Conservation (phyloP, 2,329 filamentous ascomycete genomes). For the Cercospora berteroae region DNA sequence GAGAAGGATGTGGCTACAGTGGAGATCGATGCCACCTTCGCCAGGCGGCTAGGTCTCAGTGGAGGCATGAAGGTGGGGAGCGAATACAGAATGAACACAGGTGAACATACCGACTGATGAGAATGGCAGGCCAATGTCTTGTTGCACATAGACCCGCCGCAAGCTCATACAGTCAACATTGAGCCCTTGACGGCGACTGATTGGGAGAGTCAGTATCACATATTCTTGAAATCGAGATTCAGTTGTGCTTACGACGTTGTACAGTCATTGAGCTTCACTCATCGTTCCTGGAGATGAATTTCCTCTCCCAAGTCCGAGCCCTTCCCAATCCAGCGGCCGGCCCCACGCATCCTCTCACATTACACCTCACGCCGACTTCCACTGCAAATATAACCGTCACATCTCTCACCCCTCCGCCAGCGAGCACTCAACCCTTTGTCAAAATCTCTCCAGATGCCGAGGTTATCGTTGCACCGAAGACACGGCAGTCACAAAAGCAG, state of each 20-base stretch:
- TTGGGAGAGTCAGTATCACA: conserved; percentile 70
- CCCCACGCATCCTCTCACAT: conserved; percentile 73
- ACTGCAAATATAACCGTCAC: conserved; percentile 88
- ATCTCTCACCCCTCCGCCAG: conserved; percentile 72
- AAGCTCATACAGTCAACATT: conserved; percentile 93
- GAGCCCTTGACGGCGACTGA: conserved; percentile 93
- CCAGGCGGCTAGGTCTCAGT: conserved; percentile 68
- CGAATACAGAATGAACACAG: conserved; percentile 39
- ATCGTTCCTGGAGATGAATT: conserved; percentile 89
- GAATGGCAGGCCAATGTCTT: conserved; percentile 55
- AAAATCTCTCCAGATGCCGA: conserved; percentile 94
- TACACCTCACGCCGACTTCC: conserved; percentile 92
- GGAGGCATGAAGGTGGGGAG: conserved; percentile 79
- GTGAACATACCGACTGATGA: conserved; percentile 40
- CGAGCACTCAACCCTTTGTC: conserved; percentile 71
- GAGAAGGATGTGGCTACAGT: conserved; percentile 76
- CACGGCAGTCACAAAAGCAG: conserved; percentile 61
- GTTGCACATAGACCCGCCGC: conserved; percentile 84
- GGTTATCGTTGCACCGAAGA: conserved; percentile 95
- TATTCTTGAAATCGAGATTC: background rate
- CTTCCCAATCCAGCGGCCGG: conserved; percentile 72
- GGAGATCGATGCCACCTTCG: conserved; percentile 85
- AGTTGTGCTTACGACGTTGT: conserved; percentile 9
- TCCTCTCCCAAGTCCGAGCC: conserved; percentile 87
- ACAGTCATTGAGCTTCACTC: conserved; percentile 90